These are phyloP conservation scores for Leptographium wingfieldii DNA, from an alignment of 2,329 filamentous ascomycete genomes.

Conservation along the genomic window DNA sequence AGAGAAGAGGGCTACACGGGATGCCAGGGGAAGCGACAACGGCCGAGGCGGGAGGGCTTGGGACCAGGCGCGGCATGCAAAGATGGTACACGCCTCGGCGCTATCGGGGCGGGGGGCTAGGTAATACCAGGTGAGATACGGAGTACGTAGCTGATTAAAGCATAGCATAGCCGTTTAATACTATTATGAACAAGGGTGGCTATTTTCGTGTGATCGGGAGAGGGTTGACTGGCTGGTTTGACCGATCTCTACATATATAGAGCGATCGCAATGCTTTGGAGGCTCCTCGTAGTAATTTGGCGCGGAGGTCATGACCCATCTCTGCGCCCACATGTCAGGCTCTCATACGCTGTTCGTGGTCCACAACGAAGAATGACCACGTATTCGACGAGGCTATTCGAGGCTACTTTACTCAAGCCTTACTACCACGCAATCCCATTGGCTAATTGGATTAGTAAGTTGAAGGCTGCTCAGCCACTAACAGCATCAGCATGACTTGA, in stretches of 20 bases:
- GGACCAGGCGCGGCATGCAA: conserved; percentile 46
- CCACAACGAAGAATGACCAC: background rate
- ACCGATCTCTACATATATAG: background rate
- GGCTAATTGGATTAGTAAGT: conserved; percentile 4
- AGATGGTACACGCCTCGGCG: conserved; percentile 39
- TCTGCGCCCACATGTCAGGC: background rate
- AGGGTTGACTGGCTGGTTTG: background rate
- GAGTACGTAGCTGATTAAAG: background rate
- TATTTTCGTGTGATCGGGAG: background rate
- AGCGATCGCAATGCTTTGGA: background rate
- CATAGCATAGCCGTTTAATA: too few relatives aligned
- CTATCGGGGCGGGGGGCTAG: conserved; percentile 44
- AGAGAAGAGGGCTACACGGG: conserved; percentile 46
- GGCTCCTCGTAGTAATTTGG: too few relatives aligned
- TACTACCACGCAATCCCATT: conserved; percentile 2
- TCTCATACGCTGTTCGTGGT: background rate
- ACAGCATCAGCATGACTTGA: background rate
- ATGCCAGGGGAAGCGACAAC: conserved; percentile 10
- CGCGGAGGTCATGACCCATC: background rate
- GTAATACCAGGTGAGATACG: conserved; percentile 15
- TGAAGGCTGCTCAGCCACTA: background rate
- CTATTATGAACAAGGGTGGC: background rate
- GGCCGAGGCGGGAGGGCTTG: conserved; percentile 39
- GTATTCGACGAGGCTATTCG: background rate
- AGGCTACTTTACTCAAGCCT: background rate